phyloP scores from a whole-genome alignment of 129 eudicot species.

The Kitagawia praeruptora region DNA sequence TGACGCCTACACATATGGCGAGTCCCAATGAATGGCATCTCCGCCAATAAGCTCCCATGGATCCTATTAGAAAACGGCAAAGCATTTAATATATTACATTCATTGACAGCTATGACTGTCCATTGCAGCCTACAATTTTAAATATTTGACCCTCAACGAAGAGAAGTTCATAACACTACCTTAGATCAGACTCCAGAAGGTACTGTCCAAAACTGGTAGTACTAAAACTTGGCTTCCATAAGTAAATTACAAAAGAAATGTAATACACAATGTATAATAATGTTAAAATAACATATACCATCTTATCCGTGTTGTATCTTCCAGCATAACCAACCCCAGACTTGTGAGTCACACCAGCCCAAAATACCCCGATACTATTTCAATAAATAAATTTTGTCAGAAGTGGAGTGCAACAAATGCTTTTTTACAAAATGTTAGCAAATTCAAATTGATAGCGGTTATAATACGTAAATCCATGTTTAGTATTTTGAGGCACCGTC shows the following conservation, averaged over 20 bases:
- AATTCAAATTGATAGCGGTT: not conserved
- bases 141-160: not conserved
- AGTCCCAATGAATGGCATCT: no score
- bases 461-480: not conserved
- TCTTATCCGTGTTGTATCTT: constrained; percentile 77
- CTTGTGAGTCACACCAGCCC: constrained; percentile 86
- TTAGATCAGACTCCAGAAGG: not conserved
- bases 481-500: not conserved
- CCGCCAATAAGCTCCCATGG: no score
- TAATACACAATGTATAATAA: not conserved
- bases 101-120: no score
- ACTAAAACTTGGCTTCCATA: no score
- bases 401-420: not conserved
- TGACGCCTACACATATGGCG: no score
- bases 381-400: not conserved
- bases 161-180: not conserved
- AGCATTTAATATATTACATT: no score
- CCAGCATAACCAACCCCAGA: constrained; percentile 85
- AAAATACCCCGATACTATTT: constrained; percentile 50
- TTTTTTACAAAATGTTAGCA: not conserved
- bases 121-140: not conserved
- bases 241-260: not conserved
- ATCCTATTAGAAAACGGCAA: no score
- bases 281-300: constrained; percentile 30
- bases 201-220: not conserved